phyloP scores from a whole-genome alignment of 2,329 filamentous ascomycete genomes.

The Diaporthe longicolla region DNA sequence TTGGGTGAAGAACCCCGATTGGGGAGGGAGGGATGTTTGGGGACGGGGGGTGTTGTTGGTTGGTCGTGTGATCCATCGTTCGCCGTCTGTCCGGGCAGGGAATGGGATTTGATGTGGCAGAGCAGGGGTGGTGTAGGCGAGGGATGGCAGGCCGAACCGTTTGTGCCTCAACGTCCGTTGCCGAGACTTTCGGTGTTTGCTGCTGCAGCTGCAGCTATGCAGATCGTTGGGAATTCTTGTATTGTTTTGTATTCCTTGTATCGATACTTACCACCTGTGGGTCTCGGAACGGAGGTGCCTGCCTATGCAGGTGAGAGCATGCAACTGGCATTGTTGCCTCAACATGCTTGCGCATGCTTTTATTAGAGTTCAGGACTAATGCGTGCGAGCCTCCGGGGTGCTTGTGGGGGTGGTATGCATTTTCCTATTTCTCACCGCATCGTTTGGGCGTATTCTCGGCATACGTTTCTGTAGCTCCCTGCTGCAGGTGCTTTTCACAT shows the following conservation, averaged over 20 bases:
- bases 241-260: not conserved
- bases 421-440: slow-evolving; percentile 12
- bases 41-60: not conserved
- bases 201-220: not conserved
- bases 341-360: not conserved
- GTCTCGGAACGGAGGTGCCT: not conserved
- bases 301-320: not conserved
- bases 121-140: not conserved
- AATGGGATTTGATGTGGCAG: no score
- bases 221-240: not conserved
- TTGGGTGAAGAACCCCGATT: not conserved
- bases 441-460: slow-evolving; percentile 4
- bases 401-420: not conserved
- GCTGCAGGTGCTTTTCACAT: slow-evolving; percentile 5
- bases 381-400: not conserved
- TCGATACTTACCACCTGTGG: not conserved
- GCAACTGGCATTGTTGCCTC: not conserved
- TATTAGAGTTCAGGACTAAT: slow-evolving; percentile 25
- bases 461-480: not conserved
- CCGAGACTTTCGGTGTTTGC: not conserved
- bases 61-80: not conserved
- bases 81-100: not conserved
- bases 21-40: not conserved
- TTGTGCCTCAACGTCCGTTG: not conserved
- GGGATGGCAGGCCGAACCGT: not conserved